Percentiles rank a stretch among this genome's conserved stretches.
phyloP scores from a whole-genome alignment of 192 early-diverging fungal genomes.

The Dissophora globulifera region DNA sequence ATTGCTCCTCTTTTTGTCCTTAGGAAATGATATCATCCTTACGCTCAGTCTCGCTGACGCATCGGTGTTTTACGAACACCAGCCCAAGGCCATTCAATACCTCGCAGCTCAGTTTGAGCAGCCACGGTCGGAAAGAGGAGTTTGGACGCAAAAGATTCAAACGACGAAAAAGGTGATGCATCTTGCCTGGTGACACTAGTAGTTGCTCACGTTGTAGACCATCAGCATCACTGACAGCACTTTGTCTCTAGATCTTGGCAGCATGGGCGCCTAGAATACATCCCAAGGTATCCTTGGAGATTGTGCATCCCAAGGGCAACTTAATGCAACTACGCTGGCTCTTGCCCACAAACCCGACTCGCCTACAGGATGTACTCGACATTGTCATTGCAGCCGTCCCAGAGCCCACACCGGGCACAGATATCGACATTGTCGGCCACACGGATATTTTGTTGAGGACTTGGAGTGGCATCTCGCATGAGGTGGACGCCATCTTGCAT shows the following conservation, averaged over 20 bases:
- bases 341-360: conserved; percentile 1
- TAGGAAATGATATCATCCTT: conserved; percentile 52
- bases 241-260: conserved; percentile 21
- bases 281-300: conserved; percentile 15
- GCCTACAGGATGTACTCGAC: conserved; percentile 28
- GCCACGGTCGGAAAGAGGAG: conserved; percentile 1
- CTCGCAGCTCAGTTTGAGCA: conserved; percentile 38
- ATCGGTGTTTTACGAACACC: conserved; percentile 24
- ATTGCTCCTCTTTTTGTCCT: background rate
- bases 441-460: background rate
- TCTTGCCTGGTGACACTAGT: background rate
- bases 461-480: conserved; percentile 27
- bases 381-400: conserved; percentile 22
- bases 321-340: conserved; percentile 36
- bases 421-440: too few species aligned
- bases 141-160: conserved; percentile 9
- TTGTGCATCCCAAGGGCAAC: conserved; percentile 14
- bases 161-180: conserved; percentile 36
- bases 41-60: conserved; percentile 33
- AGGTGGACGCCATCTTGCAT: conserved; percentile 16
- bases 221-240: conserved; percentile 9
- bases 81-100: conserved; percentile 33
- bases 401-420: background rate
- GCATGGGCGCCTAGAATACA: conserved; percentile 18
- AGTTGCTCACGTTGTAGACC: too few species aligned